Evolutionary conservation across 768 basidiomycete genomes (phyloP).

Genomic region (Phylloporus rhodoxanthus): DNA sequence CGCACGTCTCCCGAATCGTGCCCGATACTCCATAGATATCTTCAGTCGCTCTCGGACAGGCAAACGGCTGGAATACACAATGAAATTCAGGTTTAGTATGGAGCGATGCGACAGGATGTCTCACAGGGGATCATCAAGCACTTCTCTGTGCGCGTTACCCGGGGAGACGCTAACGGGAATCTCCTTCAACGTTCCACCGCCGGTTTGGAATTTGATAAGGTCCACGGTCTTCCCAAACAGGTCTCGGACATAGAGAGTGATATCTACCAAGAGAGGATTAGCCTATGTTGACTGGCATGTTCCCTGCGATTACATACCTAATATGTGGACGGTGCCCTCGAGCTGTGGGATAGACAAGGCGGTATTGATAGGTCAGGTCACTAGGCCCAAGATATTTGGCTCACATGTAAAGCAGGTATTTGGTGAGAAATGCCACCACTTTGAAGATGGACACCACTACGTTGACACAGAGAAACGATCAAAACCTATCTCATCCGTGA

Average conservation of each 20-base stretch:
- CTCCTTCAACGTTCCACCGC: neutral
- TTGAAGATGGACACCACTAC: too few species aligned
- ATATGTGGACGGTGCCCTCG: neutral
- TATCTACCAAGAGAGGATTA: neutral
- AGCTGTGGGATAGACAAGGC: neutral
- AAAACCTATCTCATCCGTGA: too few species aligned
- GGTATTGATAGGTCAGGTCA: neutral
- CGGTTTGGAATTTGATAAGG: neutral
- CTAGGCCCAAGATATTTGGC: neutral
- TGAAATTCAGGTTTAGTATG: neutral
- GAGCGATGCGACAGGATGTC: neutral
- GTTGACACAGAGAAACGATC: too few species aligned
- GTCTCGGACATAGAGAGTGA: neutral
- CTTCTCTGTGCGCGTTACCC: neutral
- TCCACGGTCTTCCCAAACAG: neutral
- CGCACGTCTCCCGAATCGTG: neutral
- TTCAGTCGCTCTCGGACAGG: neutral
- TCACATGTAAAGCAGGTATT: neutral
- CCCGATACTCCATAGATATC: neutral
- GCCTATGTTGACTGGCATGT: neutral
- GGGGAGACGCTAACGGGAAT: neutral
- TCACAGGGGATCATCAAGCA: neutral
- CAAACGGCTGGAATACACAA: neutral
- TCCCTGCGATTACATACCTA: neutral
- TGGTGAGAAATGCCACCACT: too few species aligned